These are phyloP conservation scores for Ceratorhiza oryzae-sativae DNA, from an alignment of 1,284 basidiomycete genomes.

Conservation along the genomic window DNA sequence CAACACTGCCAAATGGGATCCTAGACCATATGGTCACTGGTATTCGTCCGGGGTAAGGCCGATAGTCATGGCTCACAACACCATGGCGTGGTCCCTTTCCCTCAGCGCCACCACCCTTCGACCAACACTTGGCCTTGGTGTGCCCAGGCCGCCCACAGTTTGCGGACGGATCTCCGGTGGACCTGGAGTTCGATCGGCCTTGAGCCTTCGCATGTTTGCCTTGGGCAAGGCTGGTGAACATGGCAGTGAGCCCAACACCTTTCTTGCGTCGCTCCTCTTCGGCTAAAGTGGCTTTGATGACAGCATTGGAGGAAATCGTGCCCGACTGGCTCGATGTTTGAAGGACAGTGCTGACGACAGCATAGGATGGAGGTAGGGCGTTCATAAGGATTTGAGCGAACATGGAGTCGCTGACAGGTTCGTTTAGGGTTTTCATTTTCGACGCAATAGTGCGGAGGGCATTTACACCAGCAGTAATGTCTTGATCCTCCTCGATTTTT, in stretches of 20 bases:
- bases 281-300: conserved; percentile 6
- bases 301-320: background rate
- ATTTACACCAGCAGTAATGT: background rate
- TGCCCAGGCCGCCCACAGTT: background rate
- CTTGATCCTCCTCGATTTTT: conserved; percentile 7
- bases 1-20: too few species aligned
- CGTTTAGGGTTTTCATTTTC: background rate
- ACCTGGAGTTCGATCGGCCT: background rate
- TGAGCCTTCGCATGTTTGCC: background rate
- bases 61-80: too few species aligned
- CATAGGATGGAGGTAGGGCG: conserved; percentile 20
- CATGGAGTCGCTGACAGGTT: background rate
- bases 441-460: background rate
- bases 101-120: background rate
- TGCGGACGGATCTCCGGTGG: too few species aligned
- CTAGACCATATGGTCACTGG: too few species aligned
- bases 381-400: conserved; percentile 23
- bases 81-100: background rate
- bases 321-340: background rate
- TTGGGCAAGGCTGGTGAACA: background rate
- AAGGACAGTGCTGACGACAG: conserved; percentile 7
- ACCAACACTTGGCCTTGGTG: too few species aligned
- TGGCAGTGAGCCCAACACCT: background rate
- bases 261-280: conserved; percentile 24
- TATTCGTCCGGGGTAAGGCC: too few species aligned